A percentile compares a stretch with the other conserved stretches of the same genome.
These are phyloP conservation scores for Solanum pennellii DNA, from an alignment of 257 asterid species.

Conservation along the genomic window DNA sequence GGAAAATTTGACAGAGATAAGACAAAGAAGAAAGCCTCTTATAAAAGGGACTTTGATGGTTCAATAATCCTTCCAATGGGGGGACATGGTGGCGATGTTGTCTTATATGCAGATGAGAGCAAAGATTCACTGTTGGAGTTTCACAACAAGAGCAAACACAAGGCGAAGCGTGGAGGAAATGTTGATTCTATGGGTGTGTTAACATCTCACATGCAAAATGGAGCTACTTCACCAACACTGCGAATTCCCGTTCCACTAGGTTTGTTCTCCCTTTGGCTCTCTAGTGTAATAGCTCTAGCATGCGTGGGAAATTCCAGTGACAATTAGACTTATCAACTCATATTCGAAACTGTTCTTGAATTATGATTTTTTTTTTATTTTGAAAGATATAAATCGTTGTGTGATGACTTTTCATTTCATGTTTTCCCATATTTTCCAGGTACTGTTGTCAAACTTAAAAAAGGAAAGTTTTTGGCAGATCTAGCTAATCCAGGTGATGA, in stretches of 20 bases:
- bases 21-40: slow-evolving; percentile 35
- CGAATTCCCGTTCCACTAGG: slow-evolving; percentile 91
- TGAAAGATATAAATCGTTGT: not conserved
- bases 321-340: not conserved
- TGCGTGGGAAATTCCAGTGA: not conserved
- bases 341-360: not conserved
- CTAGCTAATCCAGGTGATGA: slow-evolving; percentile 78
- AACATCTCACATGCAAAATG: slow-evolving; percentile 60
- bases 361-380: not conserved
- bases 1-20: slow-evolving; percentile 52
- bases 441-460: slow-evolving; percentile 80
- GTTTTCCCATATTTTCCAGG: slow-evolving; percentile 30
- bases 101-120: slow-evolving; percentile 75
- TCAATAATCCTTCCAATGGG: slow-evolving; percentile 81
- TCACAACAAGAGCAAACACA: slow-evolving; percentile 46
- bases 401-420: not conserved
- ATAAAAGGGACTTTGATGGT: slow-evolving; percentile 88
- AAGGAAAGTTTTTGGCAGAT: slow-evolving; percentile 90
- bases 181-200: slow-evolving; percentile 87
- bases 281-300: not conserved
- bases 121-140: slow-evolving; percentile 74
- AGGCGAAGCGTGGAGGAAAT: slow-evolving; percentile 93
- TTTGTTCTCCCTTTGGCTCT: slow-evolving; percentile 13
- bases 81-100: slow-evolving; percentile 84
- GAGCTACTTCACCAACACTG: slow-evolving; percentile 57